Evolutionary conservation across 176 grass and related monocot species (phyloP).

Genomic region (Carex myosuroides): DNA sequence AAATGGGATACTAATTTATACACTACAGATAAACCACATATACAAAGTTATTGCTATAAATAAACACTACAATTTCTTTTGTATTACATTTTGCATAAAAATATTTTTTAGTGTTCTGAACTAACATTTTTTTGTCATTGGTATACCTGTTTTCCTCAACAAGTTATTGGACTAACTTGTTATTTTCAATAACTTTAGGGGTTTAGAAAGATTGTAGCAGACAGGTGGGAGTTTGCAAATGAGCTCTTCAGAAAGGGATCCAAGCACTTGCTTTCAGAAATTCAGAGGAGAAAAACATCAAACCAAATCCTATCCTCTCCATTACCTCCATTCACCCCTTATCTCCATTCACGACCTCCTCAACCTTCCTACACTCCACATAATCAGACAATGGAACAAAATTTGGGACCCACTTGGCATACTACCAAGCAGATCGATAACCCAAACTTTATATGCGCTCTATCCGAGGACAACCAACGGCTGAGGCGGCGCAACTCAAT

Average conservation of each 20-base stretch:
- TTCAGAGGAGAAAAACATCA: slow-evolving; percentile 67
- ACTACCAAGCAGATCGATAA: slow-evolving; percentile 31
- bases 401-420: slow-evolving; percentile 18
- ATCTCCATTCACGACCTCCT: slow-evolving; percentile 23
- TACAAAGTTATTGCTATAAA: not conserved
- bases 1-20: not conserved
- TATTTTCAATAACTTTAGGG: slow-evolving; percentile 41
- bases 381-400: slow-evolving; percentile 17
- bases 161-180: not conserved
- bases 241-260: slow-evolving; percentile 92
- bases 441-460: slow-evolving; percentile 46
- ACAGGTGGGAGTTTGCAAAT: slow-evolving; percentile 97
- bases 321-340: slow-evolving; percentile 9
- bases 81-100: not conserved
- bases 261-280: slow-evolving; percentile 84
- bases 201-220: slow-evolving; percentile 90
- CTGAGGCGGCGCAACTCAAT: slow-evolving; percentile 72
- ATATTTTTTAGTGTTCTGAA: not conserved
- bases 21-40: not conserved
- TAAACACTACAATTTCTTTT: not conserved
- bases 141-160: not conserved
- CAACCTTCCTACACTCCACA: slow-evolving; percentile 27
- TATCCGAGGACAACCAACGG: slow-evolving; percentile 83
- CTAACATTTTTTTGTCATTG: not conserved
- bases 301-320: slow-evolving; percentile 36